Conservation (phyloP, 1,284 basidiomycete genomes). For the Porogramme epimiltina region DNA sequence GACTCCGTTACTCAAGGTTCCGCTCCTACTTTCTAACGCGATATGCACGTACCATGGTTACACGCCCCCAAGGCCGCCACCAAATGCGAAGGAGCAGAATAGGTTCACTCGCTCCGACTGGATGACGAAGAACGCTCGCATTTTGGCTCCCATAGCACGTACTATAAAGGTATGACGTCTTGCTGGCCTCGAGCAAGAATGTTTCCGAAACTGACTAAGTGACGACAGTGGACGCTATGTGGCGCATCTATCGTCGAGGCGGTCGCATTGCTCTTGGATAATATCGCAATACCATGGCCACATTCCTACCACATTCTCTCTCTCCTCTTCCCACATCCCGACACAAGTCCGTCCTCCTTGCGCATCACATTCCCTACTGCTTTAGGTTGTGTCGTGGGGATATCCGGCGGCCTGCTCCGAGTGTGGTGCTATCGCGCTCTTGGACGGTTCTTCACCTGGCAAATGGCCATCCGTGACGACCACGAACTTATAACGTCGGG, state of each 20-base stretch:
- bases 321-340: background rate
- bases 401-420: constrained; percentile 6
- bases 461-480: constrained; percentile 10
- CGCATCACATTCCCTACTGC: background rate
- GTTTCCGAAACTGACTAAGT: too few species aligned
- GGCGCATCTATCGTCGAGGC: constrained; percentile 1
- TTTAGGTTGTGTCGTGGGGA: background rate
- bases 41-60: constrained; percentile 1
- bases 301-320: constrained; percentile 3
- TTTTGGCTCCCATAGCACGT: background rate
- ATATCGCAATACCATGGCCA: background rate
- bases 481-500: constrained; percentile 19
- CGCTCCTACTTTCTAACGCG: constrained; percentile 6
- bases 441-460: constrained; percentile 14
- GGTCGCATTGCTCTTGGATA: constrained; percentile 2
- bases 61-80: constrained; percentile 5
- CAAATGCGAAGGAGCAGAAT: constrained; percentile 2
- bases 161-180: background rate
- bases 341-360: background rate
- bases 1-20: constrained; percentile 9
- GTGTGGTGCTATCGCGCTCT: constrained; percentile 10
- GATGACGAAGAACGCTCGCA: too few species aligned
- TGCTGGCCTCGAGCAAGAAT: background rate
- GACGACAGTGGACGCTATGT: background rate
- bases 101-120: background rate